Percentiles rank a stretch among this genome's conserved stretches.
Evolutionary conservation across 441 rosid genomes (phyloP).

Genomic region (Gossypium armourianum): DNA sequence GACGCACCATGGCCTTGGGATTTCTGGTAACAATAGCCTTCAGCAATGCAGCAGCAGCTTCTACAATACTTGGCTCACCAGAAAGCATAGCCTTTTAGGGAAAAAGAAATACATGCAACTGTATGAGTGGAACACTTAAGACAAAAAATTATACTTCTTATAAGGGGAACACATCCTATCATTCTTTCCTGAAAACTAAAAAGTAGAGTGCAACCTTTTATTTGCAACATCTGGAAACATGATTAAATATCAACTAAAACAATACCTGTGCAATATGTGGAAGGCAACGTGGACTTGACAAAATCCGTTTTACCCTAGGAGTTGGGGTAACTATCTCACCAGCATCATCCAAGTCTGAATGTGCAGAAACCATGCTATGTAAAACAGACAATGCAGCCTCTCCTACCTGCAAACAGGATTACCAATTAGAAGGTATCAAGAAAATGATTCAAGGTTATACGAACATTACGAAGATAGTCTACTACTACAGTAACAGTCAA

Average conservation of each 20-base stretch:
- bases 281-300: constrained; percentile 93
- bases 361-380: constrained; percentile 97
- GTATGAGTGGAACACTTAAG: constrained; percentile 9
- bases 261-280: constrained; percentile 97
- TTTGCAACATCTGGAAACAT: background rate
- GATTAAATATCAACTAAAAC: constrained; percentile 3
- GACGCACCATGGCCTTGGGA: constrained; percentile 94
- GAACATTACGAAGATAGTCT: background rate
- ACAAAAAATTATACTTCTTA: background rate
- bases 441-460: constrained; percentile 17
- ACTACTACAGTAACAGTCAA: background rate
- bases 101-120: constrained; percentile 4
- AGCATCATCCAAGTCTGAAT: constrained; percentile 98
- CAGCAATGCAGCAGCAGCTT: constrained; percentile 82
- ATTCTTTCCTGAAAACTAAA: background rate
- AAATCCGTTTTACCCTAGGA: constrained; percentile 83
- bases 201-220: background rate
- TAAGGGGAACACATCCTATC: background rate
- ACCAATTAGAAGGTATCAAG: constrained; percentile 15
- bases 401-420: constrained; percentile 55
- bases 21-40: constrained; percentile 95
- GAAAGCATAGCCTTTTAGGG: constrained; percentile 72
- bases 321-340: constrained; percentile 99
- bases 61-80: constrained; percentile 95
- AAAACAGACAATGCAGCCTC: constrained; percentile 88